A percentile compares a stretch with the other conserved stretches of the same genome.
Conservation (phyloP, 805 yeast species). For the Grigorovia transvaalensis region DNA sequence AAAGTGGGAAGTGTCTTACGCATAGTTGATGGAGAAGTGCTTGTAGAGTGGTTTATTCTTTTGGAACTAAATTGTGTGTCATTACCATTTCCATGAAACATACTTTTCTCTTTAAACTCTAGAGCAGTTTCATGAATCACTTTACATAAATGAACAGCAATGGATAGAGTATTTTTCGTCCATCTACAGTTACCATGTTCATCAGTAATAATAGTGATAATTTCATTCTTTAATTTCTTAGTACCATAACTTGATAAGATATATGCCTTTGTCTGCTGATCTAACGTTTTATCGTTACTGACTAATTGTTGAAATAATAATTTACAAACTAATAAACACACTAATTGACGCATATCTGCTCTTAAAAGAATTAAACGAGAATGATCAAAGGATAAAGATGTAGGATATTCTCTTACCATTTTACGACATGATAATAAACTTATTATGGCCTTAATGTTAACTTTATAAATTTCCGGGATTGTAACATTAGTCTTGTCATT, state of each 20-base stretch:
- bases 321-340: conserved; percentile 65
- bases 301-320: conserved; percentile 64
- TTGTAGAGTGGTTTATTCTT: background rate
- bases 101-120: conserved; percentile 11
- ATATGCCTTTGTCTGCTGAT: conserved; percentile 28
- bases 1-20: conserved; percentile 11
- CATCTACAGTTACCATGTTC: conserved; percentile 82
- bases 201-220: conserved; percentile 71
- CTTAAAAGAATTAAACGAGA: conserved; percentile 65
- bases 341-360: conserved; percentile 78
- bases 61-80: background rate
- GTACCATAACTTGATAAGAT: conserved; percentile 31
- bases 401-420: conserved; percentile 75
- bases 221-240: conserved; percentile 51
- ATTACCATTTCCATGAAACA: background rate
- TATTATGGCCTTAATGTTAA: conserved; percentile 44
- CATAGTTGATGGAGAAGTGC: background rate
- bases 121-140: conserved; percentile 22
- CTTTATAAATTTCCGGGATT: conserved; percentile 27
- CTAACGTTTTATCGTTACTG: conserved; percentile 24
- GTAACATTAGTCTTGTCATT: conserved; percentile 7
- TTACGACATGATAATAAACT: conserved; percentile 65
- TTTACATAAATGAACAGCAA: conserved; percentile 44
- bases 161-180: conserved; percentile 70
- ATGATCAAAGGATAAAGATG: conserved; percentile 75